Evolutionary conservation across 208 protist species (phyloP), one percentile per base, ranked within the genome.

Genomic region (Angomonas deanei): DNA sequence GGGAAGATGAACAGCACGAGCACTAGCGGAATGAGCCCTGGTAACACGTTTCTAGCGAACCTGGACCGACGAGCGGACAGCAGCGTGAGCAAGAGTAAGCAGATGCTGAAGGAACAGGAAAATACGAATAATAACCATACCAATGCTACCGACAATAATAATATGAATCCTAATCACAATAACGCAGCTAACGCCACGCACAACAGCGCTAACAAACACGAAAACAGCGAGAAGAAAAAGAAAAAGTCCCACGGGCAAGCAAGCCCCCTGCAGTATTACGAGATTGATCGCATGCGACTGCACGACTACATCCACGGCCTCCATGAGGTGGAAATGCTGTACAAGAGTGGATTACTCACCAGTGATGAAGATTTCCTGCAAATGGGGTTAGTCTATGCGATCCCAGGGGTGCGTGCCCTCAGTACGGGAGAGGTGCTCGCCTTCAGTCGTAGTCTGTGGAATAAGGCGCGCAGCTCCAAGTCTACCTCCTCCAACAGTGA

Each of bases 101-200:
- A 26, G 13, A 53, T 28, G 5, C 8, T 15, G n/a, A 17, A 21
- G 47, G 10, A 26, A 26, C 5, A 53, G n/a, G 19, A 53, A 17
- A 53, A 26, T 24, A 26, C 47, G 8, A 53, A 53, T 28, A 53
- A 53, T 26, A 53, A 53, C 47, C 5, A 53, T 26, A 53, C 5
- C 23, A 53, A 53, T 53, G 19, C 5, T 53, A 53, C 5, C 19
- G 19, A 53, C 19, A 53, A 53, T 53, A 53, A 53, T 53, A 53
- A 17, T 53, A n/a, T 15, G 36, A 8, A 42, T 42, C 36, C 8
- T 42, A 42, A 42, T 42, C 15, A n/a, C n/a, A n/a, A n/a, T n/a
- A n/a, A n/a, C n/a, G n/a, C n/a, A n/a, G 36, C 36, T 15, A 42
- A 42, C 36, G 15, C 11, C 36, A 42, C 11, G 11, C 8, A 42